Conservation (phyloP, 2,329 filamentous ascomycete species). For the Colletotrichum sp. region DNA sequence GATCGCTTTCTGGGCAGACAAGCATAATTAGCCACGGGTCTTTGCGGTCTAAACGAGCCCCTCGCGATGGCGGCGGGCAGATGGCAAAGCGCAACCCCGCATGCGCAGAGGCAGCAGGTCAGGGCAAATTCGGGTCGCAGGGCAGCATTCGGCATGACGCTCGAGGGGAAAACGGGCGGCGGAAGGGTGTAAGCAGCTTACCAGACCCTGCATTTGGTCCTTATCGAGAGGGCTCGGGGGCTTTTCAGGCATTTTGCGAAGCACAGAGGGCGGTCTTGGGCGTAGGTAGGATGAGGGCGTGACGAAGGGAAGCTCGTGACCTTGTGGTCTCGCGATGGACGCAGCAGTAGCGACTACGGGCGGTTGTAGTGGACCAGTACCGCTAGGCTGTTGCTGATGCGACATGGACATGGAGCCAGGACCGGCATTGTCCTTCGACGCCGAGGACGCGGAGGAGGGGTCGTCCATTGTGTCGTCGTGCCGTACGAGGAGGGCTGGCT, state of each 20-base stretch:
- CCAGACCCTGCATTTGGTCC: constrained; percentile 80
- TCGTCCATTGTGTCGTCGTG: constrained; percentile 21
- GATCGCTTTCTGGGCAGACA: constrained; percentile 73
- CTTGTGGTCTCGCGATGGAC: constrained; percentile 24
- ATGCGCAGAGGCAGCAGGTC: not conserved
- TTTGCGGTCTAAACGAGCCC: not conserved
- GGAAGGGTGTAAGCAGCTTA: constrained; percentile 46
- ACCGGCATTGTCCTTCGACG: constrained; percentile 20
- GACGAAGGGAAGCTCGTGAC: constrained; percentile 62
- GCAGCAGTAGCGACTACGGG: constrained; percentile 24
- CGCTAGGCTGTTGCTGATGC: constrained; percentile 21
- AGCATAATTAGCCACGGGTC: constrained; percentile 9
- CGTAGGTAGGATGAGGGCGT: constrained; percentile 65
- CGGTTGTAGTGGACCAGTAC: constrained; percentile 19
- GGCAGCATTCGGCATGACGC: not conserved
- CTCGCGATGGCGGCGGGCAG: constrained; percentile 3
- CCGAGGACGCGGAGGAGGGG: constrained; percentile 16
- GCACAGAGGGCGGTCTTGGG: constrained; percentile 29
- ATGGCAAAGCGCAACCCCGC: constrained; percentile 12
- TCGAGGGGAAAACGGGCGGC: not conserved
- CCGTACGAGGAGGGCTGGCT: constrained; percentile 20
- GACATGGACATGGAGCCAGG: constrained; percentile 18
- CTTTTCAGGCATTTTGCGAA: constrained; percentile 29
- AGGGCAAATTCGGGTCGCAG: not conserved
- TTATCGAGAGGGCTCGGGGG: constrained; percentile 68